phyloP scores from a whole-genome alignment of 1,139 yeast species.

The Saccharomyces hybrid region DNA sequence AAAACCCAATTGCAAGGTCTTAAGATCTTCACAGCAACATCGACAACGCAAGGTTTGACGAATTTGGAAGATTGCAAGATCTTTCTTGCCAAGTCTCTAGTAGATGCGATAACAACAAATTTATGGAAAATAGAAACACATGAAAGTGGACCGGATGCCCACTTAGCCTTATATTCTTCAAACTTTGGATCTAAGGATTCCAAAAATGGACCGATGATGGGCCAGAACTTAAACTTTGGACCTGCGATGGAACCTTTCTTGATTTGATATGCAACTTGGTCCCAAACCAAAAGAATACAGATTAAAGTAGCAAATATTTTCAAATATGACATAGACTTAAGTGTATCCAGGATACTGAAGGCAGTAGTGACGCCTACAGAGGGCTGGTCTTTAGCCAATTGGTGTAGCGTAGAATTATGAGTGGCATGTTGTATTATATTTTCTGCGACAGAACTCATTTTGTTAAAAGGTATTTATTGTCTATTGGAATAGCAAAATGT shows the following conservation, averaged over 20 bases:
- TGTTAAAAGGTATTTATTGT: background rate
- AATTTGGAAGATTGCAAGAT: conserved; percentile 76
- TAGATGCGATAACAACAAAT: conserved; percentile 90
- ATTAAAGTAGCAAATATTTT: conserved; percentile 46
- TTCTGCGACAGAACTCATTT: background rate
- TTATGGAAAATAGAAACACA: conserved; percentile 98
- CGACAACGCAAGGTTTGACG: conserved; percentile 97
- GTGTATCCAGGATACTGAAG: conserved; percentile 7
- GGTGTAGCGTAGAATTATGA: background rate
- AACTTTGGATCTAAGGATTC: conserved; percentile 96
- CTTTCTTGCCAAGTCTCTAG: conserved; percentile 85
- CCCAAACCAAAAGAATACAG: conserved; percentile 54
- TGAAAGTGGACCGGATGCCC: conserved; percentile 90
- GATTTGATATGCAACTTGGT: conserved; percentile 69
- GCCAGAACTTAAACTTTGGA: conserved; percentile 81
- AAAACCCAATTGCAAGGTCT: conserved; percentile 98
- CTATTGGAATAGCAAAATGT: background rate
- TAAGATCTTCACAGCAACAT: conserved; percentile 85
- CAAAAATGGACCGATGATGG: conserved; percentile 90
- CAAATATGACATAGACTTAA: conserved; percentile 38
- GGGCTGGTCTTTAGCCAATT: conserved; percentile 4
- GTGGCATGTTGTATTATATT: background rate
- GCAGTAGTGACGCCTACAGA: conserved; percentile 1
- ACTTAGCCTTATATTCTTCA: conserved; percentile 84
- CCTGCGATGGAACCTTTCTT: conserved; percentile 89